phyloP scores from a whole-genome alignment of 2,329 filamentous ascomycete species.

The Fusarium sp. region DNA sequence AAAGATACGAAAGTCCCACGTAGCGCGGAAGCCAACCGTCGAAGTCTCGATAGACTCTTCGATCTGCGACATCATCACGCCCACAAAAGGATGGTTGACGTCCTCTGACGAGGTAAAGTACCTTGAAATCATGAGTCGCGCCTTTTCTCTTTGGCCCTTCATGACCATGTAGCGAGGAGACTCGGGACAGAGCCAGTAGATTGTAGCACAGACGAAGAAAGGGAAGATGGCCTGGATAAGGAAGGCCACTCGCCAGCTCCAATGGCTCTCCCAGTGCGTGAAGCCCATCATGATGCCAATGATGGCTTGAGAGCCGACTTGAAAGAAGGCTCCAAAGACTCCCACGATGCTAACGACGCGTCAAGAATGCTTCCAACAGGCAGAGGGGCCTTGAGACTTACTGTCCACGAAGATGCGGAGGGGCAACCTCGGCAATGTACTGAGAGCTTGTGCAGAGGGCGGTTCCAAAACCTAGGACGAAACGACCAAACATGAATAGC shows the following conservation, averaged over 20 bases:
- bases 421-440: slow-evolving; percentile 40
- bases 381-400: background rate
- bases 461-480: slow-evolving; percentile 39
- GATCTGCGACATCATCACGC: slow-evolving; percentile 36
- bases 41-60: slow-evolving; percentile 39
- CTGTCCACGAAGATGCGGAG: slow-evolving; percentile 37
- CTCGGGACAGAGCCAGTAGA: slow-evolving; percentile 41
- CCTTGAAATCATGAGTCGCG: slow-evolving; percentile 29
- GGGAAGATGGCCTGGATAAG: slow-evolving; percentile 40
- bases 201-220: slow-evolving; percentile 30
- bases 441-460: slow-evolving; percentile 41
- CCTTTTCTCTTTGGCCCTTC: slow-evolving; percentile 38
- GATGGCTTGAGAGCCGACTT: slow-evolving; percentile 38
- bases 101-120: slow-evolving; percentile 39
- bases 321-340: slow-evolving; percentile 41
- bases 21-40: slow-evolving; percentile 22
- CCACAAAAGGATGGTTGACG: slow-evolving; percentile 34
- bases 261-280: slow-evolving; percentile 39
- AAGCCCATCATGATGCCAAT: slow-evolving; percentile 43
- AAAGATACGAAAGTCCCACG: slow-evolving; percentile 39
- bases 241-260: slow-evolving; percentile 40
- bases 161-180: slow-evolving; percentile 42
- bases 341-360: slow-evolving; percentile 21
- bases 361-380: background rate
- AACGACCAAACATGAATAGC: slow-evolving; percentile 36